Percentiles rank a stretch among this genome's conserved stretches.
Evolutionary conservation across 306 rosid genomes (phyloP).

Genomic region (Fragaria ananassa): DNA sequence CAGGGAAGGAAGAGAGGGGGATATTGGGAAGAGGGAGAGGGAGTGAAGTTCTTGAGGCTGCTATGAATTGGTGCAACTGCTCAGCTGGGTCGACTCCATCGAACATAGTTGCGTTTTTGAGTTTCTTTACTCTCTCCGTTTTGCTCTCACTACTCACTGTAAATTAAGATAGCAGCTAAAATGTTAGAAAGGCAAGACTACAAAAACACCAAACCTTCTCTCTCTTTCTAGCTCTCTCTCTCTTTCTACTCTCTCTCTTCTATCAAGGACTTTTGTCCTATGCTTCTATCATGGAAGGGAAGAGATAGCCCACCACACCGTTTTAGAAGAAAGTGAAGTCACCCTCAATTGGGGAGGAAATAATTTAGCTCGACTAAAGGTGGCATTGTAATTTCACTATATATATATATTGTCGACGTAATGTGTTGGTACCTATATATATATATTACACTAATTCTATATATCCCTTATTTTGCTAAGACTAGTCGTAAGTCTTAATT

Average conservation of each 20-base stretch:
- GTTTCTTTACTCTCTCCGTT: conserved; percentile 24
- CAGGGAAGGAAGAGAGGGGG: conserved; percentile 43
- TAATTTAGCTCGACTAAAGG: conserved; percentile 4
- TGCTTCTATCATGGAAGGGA: conserved; percentile 54
- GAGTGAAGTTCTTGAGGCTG: conserved; percentile 48
- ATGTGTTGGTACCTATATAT: neutral
- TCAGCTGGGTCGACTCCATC: conserved; percentile 77
- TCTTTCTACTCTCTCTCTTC: conserved; percentile 36
- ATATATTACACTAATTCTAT: neutral
- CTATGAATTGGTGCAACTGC: conserved; percentile 84
- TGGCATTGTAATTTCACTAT: neutral
- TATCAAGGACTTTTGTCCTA: conserved; percentile 52
- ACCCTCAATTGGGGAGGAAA: conserved; percentile 39
- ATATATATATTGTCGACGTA: neutral
- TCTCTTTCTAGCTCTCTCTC: conserved; percentile 15
- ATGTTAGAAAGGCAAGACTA: conserved; percentile 41
- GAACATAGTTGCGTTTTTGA: conserved; percentile 58
- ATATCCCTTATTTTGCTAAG: neutral
- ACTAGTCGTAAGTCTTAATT: neutral
- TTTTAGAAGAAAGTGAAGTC: conserved; percentile 75
- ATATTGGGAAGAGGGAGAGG: conserved; percentile 54
- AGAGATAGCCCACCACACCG: conserved; percentile 68
- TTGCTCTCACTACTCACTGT: conserved; percentile 33
- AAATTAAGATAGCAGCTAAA: conserved; percentile 39
- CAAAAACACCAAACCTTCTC: conserved; percentile 37